Base-by-base conservation (phyloP, 2,329 filamentous ascomycete genomes). In the Diplodia intermedia region DNA sequence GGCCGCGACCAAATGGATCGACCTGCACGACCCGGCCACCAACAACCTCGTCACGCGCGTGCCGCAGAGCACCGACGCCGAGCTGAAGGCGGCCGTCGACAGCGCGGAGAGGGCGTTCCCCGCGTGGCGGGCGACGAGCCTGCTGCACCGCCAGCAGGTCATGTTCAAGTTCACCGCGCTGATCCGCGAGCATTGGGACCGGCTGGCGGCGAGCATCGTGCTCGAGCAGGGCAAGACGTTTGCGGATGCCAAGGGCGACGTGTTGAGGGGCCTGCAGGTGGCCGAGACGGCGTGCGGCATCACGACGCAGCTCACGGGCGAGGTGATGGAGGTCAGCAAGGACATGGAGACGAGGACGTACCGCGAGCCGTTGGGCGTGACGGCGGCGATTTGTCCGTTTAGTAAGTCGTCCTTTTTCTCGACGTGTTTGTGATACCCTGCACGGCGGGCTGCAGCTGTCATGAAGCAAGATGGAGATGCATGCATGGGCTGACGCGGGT, bases 141-240 rank as follows among this genome's bases (percentile, higher is more conserved):
- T 94, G 71, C 85, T 95, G 72, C 83, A 86, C 70, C 86, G 91
- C 71, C 92, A 95, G 84, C 88, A 92, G 82, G 90, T 94, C 81
- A 93, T 94, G 90, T 94, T 95, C 85, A 91, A 90, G 80, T 93
- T 93, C 75, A 91, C 93, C 40, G 85, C 86, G 38, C 83, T 95
- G 75, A 92, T 95, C 77, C 85, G 91, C 65, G 90, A 94, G 81
- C 90, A 95, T 82, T 94, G 91, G 91, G 92, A 95, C 78, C 86
- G 92, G 20, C 82, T 95, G 72, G 92, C 92, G 18, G 91, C 92
- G 14, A 93, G 90, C 82, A 95, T 95, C 79, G 94, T 91, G 7
- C 85, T 94, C 68, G 92, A 95, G 83, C 92, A 95, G 83, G 92
- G 92, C 79, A 95, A 95, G 86, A 95, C 92, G 0, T 90, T 94